Percentiles rank a stretch among this genome's conserved stretches.
These are phyloP conservation scores for Tulasnella sp. DNA, from an alignment of 768 basidiomycete species.

Conservation along the genomic window DNA sequence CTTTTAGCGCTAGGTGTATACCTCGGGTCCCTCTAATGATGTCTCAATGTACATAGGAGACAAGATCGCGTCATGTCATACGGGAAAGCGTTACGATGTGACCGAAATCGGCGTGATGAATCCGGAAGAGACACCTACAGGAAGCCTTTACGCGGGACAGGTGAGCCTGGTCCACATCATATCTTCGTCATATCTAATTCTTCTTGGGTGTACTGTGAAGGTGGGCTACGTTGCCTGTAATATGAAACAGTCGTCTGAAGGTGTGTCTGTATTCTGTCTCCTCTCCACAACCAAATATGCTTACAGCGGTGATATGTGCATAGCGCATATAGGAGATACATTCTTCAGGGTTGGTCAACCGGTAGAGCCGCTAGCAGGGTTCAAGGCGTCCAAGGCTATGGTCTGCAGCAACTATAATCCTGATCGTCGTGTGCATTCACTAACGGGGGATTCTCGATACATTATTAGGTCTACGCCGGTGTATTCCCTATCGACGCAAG, in stretches of 20 bases:
- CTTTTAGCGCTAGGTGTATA: no score
- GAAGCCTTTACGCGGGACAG: conserved; percentile 59
- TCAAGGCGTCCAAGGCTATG: conserved; percentile 90
- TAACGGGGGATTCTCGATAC: no score
- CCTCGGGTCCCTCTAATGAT: no score
- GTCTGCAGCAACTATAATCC: no score
- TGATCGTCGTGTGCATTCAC: no score
- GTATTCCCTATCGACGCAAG: conserved; percentile 85
- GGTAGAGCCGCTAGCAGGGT: conserved; percentile 80
- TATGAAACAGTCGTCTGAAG: conserved; percentile 95
- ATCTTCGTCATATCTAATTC: neutral
- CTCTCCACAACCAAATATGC: neutral
- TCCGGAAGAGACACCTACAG: conserved; percentile 74
- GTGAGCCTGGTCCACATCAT: conserved; percentile 45
- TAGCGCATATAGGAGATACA: conserved; percentile 95
- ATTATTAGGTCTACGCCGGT: conserved; percentile 92
- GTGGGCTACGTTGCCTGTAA: conserved; percentile 56
- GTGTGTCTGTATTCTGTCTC: conserved; percentile 30
- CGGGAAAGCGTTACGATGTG: conserved; percentile 81
- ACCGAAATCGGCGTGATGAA: conserved; percentile 81
- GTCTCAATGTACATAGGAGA: conserved; percentile 54
- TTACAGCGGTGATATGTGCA: neutral
- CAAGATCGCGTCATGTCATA: conserved; percentile 74
- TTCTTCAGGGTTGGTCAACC: conserved; percentile 60
- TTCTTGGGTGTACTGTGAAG: neutral